phyloP scores from a whole-genome alignment of 2,329 filamentous ascomycete species.

The Ophiostoma ips region DNA sequence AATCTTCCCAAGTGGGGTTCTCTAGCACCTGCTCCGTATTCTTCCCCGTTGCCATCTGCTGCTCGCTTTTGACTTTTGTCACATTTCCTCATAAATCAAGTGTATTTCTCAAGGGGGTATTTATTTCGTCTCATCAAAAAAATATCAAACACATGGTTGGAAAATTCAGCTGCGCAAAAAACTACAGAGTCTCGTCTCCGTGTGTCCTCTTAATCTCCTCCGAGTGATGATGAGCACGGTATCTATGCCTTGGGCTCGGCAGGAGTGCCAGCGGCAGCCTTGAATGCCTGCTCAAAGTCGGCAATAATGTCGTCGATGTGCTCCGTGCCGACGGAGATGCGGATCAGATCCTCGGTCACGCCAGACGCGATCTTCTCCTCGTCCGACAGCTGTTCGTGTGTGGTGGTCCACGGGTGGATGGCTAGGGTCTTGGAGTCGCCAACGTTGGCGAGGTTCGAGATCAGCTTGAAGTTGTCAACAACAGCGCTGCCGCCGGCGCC shows the following conservation, averaged over 20 bases:
- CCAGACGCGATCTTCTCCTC: conserved; percentile 70
- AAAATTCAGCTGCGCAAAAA: no score
- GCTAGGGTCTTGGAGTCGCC: conserved; percentile 91
- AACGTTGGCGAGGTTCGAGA: conserved; percentile 92
- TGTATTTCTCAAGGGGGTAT: no score
- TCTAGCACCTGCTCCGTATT: not conserved
- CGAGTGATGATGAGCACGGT: no score
- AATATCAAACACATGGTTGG: no score
- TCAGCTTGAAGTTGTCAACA: conserved; percentile 87
- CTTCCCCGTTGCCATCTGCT: not conserved
- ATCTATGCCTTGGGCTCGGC: conserved; percentile 17
- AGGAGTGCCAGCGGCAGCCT: conserved; percentile 38
- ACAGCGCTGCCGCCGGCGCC: conserved; percentile 71
- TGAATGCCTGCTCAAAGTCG: conserved; percentile 87
- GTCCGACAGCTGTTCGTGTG: conserved; percentile 79
- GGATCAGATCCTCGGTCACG: conserved; percentile 80
- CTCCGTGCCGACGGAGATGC: conserved; percentile 89
- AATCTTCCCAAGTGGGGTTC: not conserved
- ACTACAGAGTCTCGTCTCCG: no score
- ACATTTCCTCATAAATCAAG: not conserved
- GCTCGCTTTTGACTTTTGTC: not conserved
- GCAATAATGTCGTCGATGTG: conserved; percentile 96
- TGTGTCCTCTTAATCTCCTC: no score
- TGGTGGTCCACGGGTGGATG: conserved; percentile 91
- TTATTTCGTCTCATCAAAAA: no score